phyloP scores from a whole-genome alignment of 106 monocot species.

The Apostasia ramifera region DNA sequence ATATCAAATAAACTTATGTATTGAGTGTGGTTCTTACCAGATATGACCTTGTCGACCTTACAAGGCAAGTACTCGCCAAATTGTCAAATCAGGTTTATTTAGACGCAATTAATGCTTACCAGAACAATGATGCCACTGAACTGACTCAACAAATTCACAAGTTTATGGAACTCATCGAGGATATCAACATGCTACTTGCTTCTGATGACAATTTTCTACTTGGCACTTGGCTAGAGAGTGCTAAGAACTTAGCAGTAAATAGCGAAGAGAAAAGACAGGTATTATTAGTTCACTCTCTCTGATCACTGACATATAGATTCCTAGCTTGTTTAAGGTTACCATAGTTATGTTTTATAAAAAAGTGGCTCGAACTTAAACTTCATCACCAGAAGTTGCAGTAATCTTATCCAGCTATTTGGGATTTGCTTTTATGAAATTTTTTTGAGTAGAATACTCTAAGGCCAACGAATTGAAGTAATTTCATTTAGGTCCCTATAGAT shows the following conservation, averaged over 20 bases:
- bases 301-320: neutral
- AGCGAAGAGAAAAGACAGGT: constrained; percentile 54
- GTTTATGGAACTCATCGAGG: constrained; percentile 60
- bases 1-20: neutral
- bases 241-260: constrained; percentile 57
- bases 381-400: no score
- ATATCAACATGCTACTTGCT: constrained; percentile 72
- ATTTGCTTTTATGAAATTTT: no score
- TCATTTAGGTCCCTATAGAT: no score
- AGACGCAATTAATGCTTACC: constrained; percentile 58
- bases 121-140: constrained; percentile 28
- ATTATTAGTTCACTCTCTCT: neutral
- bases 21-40: constrained; percentile 16
- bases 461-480: no score
- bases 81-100: constrained; percentile 71
- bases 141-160: constrained; percentile 44
- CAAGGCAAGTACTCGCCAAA: constrained; percentile 83
- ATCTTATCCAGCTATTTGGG: no score
- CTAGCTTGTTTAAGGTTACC: no score
- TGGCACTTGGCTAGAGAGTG: constrained; percentile 85
- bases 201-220: constrained; percentile 91
- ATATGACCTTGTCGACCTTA: constrained; percentile 92
- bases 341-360: no score
- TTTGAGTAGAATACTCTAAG: no score
- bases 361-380: no score